Evolutionary conservation across 768 basidiomycete genomes (phyloP).

Genomic region (Leucocoprinus leucothites): DNA sequence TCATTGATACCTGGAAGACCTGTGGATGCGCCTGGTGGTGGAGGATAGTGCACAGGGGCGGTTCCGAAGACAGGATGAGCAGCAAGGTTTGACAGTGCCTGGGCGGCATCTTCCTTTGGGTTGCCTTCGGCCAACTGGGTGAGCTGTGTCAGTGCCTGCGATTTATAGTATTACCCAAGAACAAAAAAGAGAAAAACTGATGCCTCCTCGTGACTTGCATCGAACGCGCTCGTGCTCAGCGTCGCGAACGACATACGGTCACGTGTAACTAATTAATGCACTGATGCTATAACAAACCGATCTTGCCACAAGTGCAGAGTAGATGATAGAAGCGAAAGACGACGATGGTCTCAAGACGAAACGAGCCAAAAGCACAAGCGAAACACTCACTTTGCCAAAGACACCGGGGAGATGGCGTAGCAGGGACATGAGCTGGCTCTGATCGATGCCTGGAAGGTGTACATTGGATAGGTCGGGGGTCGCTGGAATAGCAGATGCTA

Average conservation of each 20-base stretch:
- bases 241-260: constrained; percentile 27
- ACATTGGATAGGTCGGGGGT: constrained; percentile 23
- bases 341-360: not conserved
- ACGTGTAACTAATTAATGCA: constrained; percentile 28
- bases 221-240: constrained; percentile 25
- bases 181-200: constrained; percentile 12
- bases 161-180: constrained; percentile 6
- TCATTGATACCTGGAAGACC: constrained; percentile 56
- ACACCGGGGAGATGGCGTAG: constrained; percentile 53
- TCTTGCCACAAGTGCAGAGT: not conserved
- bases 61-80: constrained; percentile 33
- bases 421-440: constrained; percentile 56
- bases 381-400: constrained; percentile 51
- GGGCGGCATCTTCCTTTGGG: constrained; percentile 60
- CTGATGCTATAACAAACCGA: constrained; percentile 13
- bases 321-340: not conserved
- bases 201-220: constrained; percentile 17
- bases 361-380: not conserved
- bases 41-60: constrained; percentile 32
- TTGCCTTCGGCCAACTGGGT: constrained; percentile 43
- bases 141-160: not conserved
- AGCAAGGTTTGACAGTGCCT: constrained; percentile 52
- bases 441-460: constrained; percentile 38
- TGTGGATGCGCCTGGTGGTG: constrained; percentile 23
- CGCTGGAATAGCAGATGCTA: constrained; percentile 21